Percentiles rank a stretch among this genome's conserved stretches.
phyloP scores from a whole-genome alignment of 2,329 filamentous ascomycete genomes.

The Pestalotiopsis sp. region DNA sequence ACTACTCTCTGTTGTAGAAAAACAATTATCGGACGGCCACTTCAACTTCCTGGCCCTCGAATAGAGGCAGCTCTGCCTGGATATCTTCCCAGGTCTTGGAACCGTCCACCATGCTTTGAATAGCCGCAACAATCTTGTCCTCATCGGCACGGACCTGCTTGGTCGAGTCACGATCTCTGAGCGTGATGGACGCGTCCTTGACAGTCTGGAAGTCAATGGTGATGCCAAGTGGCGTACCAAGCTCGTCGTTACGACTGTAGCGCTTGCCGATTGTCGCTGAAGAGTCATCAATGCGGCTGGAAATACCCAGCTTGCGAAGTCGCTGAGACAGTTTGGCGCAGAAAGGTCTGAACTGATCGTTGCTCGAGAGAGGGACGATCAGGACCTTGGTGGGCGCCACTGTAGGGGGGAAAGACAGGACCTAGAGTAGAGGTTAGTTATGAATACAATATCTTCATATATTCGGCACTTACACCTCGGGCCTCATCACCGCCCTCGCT shows the following conservation, averaged over 20 bases:
- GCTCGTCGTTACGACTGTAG: slow-evolving; percentile 92
- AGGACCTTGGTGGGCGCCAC: slow-evolving; percentile 96
- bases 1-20: not conserved
- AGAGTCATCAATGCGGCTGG: slow-evolving; percentile 86
- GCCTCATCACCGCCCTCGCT: slow-evolving; percentile 75
- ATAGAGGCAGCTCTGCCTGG: slow-evolving; percentile 77
- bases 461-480: slow-evolving; percentile 70
- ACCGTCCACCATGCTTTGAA: slow-evolving; percentile 52
- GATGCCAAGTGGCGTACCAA: slow-evolving; percentile 91
- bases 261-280: slow-evolving; percentile 93
- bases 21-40: slow-evolving; percentile 30
- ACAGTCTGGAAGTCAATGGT: slow-evolving; percentile 96
- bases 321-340: slow-evolving; percentile 73
- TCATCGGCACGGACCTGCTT: slow-evolving; percentile 86
- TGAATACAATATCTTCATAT: slow-evolving; percentile 6
- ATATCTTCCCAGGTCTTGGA: slow-evolving; percentile 69
- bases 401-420: slow-evolving; percentile 72
- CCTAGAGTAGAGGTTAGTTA: slow-evolving; percentile 38
- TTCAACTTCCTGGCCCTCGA: slow-evolving; percentile 74
- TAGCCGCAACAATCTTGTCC: slow-evolving; percentile 76
- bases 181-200: slow-evolving; percentile 82
- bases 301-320: slow-evolving; percentile 76
- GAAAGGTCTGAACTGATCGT: slow-evolving; percentile 79
- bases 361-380: slow-evolving; percentile 83
- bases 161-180: slow-evolving; percentile 88